phyloP scores from a whole-genome alignment of 1,284 basidiomycete species.

The Cronartium ribicola region DNA sequence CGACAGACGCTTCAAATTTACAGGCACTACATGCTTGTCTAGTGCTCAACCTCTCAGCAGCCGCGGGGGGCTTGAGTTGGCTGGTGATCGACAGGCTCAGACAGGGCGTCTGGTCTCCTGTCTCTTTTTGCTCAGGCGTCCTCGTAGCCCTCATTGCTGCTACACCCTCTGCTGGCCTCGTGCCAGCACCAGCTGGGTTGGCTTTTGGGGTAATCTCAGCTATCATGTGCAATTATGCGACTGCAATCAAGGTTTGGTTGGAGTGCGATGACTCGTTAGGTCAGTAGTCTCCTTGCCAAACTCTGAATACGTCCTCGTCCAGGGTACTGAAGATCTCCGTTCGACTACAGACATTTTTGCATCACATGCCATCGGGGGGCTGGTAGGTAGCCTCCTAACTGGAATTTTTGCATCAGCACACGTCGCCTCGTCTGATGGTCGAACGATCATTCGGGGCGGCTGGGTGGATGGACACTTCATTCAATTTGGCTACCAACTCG shows the following conservation, averaged over 20 bases:
- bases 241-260: conserved; percentile 78
- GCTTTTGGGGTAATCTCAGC: conserved; percentile 79
- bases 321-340: conserved; percentile 23
- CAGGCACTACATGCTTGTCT: conserved; percentile 4
- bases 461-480: conserved; percentile 69
- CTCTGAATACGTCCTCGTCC: no score
- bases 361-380: conserved; percentile 78
- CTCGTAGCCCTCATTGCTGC: conserved; percentile 65
- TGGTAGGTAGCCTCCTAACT: conserved; percentile 81
- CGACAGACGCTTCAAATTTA: conserved; percentile 1
- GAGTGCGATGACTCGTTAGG: conserved; percentile 75
- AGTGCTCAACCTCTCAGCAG: background rate
- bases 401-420: conserved; percentile 70
- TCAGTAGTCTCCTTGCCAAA: conserved; percentile 54
- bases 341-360: conserved; percentile 67
- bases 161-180: conserved; percentile 66
- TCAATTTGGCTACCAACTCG: conserved; percentile 9
- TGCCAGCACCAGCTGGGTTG: conserved; percentile 66
- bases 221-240: conserved; percentile 83
- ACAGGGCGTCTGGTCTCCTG: conserved; percentile 48
- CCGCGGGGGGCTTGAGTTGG: background rate
- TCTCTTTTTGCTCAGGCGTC: conserved; percentile 93
- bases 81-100: background rate
- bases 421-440: conserved; percentile 76
- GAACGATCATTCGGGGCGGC: conserved; percentile 69